Conservation (phyloP, 2,329 filamentous ascomycete species). For the Xylariaceae sp. region DNA sequence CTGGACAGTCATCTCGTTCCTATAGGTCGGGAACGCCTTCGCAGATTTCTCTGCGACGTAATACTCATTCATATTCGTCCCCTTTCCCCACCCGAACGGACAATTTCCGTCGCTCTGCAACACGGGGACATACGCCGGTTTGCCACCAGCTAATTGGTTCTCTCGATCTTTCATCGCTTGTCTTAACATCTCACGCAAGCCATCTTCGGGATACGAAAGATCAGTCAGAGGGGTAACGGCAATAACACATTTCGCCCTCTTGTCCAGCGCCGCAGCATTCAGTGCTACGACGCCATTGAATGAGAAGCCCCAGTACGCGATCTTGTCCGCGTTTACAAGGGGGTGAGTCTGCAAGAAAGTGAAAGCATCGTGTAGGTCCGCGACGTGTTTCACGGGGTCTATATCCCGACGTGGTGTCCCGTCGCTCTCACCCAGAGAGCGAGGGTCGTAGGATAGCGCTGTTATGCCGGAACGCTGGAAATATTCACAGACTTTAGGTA, state of each 20-base stretch:
- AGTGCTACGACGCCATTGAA: slow-evolving; percentile 17
- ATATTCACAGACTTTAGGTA: neutral
- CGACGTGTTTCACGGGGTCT: neutral
- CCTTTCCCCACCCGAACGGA: neutral
- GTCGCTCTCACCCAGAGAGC: neutral
- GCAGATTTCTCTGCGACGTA: neutral
- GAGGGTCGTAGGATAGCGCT: slow-evolving; percentile 1
- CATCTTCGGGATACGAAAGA: slow-evolving; percentile 1
- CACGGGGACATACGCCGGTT: neutral
- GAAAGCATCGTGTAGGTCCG: slow-evolving; percentile 3
- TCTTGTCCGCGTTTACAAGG: neutral
- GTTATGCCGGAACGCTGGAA: slow-evolving; percentile 5
- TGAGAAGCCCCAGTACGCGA: slow-evolving; percentile 24
- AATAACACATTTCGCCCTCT: slow-evolving; percentile 2
- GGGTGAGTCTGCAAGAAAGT: neutral
- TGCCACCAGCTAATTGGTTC: slow-evolving; percentile 8
- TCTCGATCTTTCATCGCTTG: slow-evolving; percentile 20
- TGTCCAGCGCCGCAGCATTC: slow-evolving; percentile 21
- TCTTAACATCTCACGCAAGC: slow-evolving; percentile 16
- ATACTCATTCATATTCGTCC: neutral
- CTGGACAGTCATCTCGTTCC: neutral
- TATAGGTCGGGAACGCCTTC: neutral
- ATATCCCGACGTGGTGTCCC: slow-evolving; percentile 2
- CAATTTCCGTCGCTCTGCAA: neutral
- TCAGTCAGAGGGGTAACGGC: slow-evolving; percentile 1